These are phyloP conservation scores for Candida hispaniensis DNA, from an alignment of 805 yeast genomes.

Conservation along the genomic window DNA sequence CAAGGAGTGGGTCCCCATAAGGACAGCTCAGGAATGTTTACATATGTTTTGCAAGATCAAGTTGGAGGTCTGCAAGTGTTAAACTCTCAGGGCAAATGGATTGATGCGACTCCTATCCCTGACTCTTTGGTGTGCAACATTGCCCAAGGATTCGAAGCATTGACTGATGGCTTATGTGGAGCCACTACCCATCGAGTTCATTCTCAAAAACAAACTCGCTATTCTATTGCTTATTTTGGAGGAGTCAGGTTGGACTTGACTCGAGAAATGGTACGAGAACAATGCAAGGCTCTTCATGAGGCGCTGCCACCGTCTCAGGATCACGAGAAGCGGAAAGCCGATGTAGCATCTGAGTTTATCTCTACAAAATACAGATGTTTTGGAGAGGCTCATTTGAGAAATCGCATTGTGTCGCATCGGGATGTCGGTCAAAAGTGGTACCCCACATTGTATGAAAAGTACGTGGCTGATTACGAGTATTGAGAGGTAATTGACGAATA, in stretches of 20 bases:
- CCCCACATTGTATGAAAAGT: conserved; percentile 28
- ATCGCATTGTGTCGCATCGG: conserved; percentile 33
- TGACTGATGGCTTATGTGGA: conserved; percentile 47
- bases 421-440: conserved; percentile 35
- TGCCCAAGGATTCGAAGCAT: conserved; percentile 52
- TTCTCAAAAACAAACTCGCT: conserved; percentile 33
- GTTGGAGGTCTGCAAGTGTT: conserved; percentile 45
- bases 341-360: conserved; percentile 27
- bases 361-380: conserved; percentile 28
- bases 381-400: conserved; percentile 35
- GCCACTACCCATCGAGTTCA: conserved; percentile 49
- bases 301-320: conserved; percentile 26
- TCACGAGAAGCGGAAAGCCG: conserved; percentile 23
- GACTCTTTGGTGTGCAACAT: conserved; percentile 45
- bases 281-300: conserved; percentile 22
- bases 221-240: conserved; percentile 41
- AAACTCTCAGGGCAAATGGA: conserved; percentile 46
- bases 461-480: conserved; percentile 19
- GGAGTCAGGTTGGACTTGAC: conserved; percentile 30
- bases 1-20: conserved; percentile 61
- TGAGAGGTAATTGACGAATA: too few relatives aligned
- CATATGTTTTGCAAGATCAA: conserved; percentile 49
- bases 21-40: conserved; percentile 48
- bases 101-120: conserved; percentile 41
- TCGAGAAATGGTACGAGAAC: conserved; percentile 23